Conservation (phyloP, 139 green algal species). For the Chlamydomonas incerta region DNA sequence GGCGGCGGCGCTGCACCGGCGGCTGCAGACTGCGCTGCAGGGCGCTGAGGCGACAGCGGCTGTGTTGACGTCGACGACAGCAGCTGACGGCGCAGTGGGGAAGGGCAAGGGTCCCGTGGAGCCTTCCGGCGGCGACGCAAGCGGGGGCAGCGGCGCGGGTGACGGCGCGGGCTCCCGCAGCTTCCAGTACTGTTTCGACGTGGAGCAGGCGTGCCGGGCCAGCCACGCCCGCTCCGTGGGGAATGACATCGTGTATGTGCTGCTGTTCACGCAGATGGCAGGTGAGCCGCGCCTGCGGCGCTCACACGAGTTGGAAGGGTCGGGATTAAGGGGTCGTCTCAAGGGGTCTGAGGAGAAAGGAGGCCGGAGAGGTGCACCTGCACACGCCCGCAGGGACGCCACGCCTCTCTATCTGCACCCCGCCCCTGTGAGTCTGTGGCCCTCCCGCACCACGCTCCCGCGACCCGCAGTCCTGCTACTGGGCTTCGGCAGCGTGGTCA, state of each 20-base stretch:
- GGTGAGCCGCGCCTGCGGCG: no score
- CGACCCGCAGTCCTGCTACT: neutral
- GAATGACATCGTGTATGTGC: neutral
- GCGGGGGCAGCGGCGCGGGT: neutral
- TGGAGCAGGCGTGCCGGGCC: constrained; percentile 10
- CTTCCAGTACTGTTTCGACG: constrained; percentile 33
- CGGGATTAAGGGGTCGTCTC: no score
- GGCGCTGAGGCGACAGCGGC: no score
- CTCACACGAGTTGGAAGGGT: no score
- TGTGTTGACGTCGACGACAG: no score
- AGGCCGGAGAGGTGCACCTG: no score
- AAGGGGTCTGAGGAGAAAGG: no score
- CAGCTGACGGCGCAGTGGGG: no score
- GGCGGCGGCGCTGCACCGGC: neutral
- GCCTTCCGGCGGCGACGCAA: neutral
- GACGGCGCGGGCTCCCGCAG: neutral
- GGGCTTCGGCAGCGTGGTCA: constrained; percentile 15
- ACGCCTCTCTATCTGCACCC: no score
- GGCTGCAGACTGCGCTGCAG: neutral
- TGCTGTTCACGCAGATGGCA: constrained; percentile 19
- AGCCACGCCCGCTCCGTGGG: neutral
- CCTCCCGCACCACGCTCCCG: no score
- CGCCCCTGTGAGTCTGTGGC: no score
- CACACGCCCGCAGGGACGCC: no score
- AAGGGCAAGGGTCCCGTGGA: neutral